These are phyloP conservation scores for Pisolithus tinctorius DNA, from an alignment of 768 basidiomycete species.

Conservation along the genomic window DNA sequence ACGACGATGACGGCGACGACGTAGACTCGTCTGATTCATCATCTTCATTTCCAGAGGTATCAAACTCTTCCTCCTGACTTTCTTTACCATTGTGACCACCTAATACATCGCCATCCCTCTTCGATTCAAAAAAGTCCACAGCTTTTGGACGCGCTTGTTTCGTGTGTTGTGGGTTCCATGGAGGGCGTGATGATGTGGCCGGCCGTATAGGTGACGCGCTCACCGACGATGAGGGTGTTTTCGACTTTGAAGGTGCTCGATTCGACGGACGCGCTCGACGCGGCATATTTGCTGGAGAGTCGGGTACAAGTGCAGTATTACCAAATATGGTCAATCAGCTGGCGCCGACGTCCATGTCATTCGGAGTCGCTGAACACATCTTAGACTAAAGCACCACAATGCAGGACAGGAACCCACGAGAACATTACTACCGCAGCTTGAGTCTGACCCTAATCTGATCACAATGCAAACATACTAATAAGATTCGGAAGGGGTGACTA, in stretches of 20 bases:
- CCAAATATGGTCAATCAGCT: not conserved
- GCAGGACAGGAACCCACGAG: too few relatives aligned
- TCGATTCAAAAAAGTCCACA: conserved; percentile 10
- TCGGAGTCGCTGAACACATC: too few relatives aligned
- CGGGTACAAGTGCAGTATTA: not conserved
- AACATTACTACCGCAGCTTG: too few relatives aligned
- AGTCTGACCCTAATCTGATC: too few relatives aligned
- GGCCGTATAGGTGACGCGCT: not conserved
- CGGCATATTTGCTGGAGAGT: conserved; percentile 6
- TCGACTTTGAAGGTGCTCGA: conserved; percentile 2
- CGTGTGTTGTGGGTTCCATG: not conserved
- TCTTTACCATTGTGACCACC: not conserved
- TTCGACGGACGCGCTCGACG: conserved; percentile 3
- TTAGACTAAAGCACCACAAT: too few relatives aligned
- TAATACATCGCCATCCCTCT: not conserved
- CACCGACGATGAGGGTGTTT: not conserved
- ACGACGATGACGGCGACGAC: not conserved
- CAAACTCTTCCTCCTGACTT: not conserved
- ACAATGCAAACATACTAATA: too few relatives aligned
- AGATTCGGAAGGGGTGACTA: too few relatives aligned
- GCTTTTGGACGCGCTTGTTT: conserved; percentile 13
- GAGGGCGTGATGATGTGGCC: not conserved
- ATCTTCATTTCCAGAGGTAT: not conserved
- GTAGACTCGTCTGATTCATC: not conserved
- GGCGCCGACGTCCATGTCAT: too few relatives aligned